Percentiles rank a stretch among this genome's conserved stretches.
These are phyloP conservation scores for Pseudogymnoascus sp. DNA, from an alignment of 2,329 filamentous ascomycete genomes.

Conservation along the genomic window DNA sequence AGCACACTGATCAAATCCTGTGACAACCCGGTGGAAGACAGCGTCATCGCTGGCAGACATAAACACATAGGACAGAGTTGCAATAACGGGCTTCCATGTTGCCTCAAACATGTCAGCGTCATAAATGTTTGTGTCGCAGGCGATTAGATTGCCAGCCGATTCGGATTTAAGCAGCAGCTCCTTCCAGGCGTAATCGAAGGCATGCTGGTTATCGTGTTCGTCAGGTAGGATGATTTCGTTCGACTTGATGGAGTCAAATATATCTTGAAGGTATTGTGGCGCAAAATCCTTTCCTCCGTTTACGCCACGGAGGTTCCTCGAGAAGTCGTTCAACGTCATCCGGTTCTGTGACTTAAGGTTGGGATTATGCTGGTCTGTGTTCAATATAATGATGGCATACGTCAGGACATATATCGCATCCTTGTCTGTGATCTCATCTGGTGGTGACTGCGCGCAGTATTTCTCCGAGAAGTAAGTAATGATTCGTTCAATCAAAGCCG, in stretches of 20 bases:
- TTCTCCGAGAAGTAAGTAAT: constrained; percentile 80
- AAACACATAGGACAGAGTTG: constrained; percentile 94
- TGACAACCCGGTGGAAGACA: constrained; percentile 87
- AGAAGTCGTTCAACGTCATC: constrained; percentile 79
- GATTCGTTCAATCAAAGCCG: constrained; percentile 86
- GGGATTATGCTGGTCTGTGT: constrained; percentile 94
- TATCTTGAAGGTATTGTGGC: constrained; percentile 72
- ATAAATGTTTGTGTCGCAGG: constrained; percentile 88
- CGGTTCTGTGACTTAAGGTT: constrained; percentile 73
- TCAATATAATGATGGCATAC: constrained; percentile 96
- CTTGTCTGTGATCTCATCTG: constrained; percentile 71
- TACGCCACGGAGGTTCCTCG: constrained; percentile 81
- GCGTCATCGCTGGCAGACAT: constrained; percentile 97
- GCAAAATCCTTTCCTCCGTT: constrained; percentile 83
- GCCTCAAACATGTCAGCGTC: constrained; percentile 97
- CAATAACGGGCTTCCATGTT: constrained; percentile 91
- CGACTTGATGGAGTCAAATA: constrained; percentile 84
- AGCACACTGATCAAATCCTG: constrained; percentile 93
- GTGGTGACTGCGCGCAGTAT: constrained; percentile 65
- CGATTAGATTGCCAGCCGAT: constrained; percentile 62
- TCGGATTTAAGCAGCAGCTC: constrained; percentile 83
- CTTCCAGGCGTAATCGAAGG: constrained; percentile 96
- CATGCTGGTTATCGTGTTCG: constrained; percentile 93
- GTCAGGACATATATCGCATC: constrained; percentile 86
- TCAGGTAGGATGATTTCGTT: constrained; percentile 96